Conservation (phyloP, 2,329 filamentous ascomycete genomes). For the Bipolaris zeicola region DNA sequence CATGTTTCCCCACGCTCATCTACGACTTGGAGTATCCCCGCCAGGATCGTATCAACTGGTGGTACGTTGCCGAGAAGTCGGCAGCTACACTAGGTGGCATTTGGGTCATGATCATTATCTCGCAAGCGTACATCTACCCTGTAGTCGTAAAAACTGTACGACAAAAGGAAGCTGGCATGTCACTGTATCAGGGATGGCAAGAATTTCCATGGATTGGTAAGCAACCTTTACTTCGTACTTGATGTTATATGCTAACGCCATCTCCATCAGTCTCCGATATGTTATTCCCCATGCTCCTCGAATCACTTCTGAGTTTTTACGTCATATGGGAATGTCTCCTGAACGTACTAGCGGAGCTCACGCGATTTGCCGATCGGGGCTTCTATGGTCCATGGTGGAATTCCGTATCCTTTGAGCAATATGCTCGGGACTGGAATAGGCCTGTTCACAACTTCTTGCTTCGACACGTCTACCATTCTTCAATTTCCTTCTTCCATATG, state of each 20-base stretch:
- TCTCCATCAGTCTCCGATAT: slow-evolving; percentile 63
- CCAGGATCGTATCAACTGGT: slow-evolving; percentile 72
- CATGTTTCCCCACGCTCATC: slow-evolving; percentile 74
- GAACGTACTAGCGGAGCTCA: slow-evolving; percentile 78
- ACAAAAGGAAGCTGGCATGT: slow-evolving; percentile 70
- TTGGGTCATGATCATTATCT: slow-evolving; percentile 79
- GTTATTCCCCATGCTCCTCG: slow-evolving; percentile 78
- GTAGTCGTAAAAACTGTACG: slow-evolving; percentile 69
- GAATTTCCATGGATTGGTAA: slow-evolving; percentile 71
- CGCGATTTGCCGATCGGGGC: slow-evolving; percentile 75
- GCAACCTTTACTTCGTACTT: not conserved
- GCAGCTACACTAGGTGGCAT: slow-evolving; percentile 73
- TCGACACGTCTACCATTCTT: slow-evolving; percentile 78
- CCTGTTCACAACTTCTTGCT: slow-evolving; percentile 80
- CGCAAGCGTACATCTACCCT: slow-evolving; percentile 77
- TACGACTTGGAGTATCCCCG: slow-evolving; percentile 81
- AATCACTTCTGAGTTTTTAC: slow-evolving; percentile 79
- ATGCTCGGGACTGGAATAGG: slow-evolving; percentile 80
- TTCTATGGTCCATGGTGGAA: slow-evolving; percentile 66
- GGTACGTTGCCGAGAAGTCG: slow-evolving; percentile 74
- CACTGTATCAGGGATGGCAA: slow-evolving; percentile 64
- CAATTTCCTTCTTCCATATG: slow-evolving; percentile 73
- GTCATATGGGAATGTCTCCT: slow-evolving; percentile 74
- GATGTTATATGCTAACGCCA: not conserved
- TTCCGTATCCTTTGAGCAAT: slow-evolving; percentile 71